Evolutionary conservation across 257 asterid species (phyloP).

Genomic region (Lavandula angustifolia): DNA sequence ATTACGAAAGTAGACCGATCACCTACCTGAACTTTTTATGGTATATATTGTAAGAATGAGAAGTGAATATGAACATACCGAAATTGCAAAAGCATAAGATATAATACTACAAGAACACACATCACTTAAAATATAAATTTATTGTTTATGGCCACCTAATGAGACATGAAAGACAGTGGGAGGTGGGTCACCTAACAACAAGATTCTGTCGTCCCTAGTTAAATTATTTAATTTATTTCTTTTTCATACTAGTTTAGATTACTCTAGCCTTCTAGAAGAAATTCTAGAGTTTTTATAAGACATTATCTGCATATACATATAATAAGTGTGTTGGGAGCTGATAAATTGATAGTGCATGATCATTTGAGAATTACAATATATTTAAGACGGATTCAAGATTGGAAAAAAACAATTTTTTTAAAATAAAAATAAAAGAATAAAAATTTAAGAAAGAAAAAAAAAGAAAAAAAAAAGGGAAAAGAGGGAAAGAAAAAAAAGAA

Average conservation of each 20-base stretch:
- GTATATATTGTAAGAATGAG: not conserved
- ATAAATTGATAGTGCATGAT: too few relatives aligned
- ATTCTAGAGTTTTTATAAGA: too few relatives aligned
- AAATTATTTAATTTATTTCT: not conserved
- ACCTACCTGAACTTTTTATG: constrained; percentile 8
- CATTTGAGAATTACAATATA: too few relatives aligned
- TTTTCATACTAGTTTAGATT: not conserved
- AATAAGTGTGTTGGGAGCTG: too few relatives aligned
- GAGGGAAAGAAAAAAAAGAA: too few relatives aligned
- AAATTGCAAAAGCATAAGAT: constrained; percentile 24
- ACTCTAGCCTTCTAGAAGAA: constrained; percentile 31
- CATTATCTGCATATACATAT: too few relatives aligned
- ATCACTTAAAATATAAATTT: not conserved
- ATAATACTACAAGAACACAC: not conserved
- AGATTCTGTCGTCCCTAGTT: constrained; percentile 27
- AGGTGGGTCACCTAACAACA: constrained; percentile 38
- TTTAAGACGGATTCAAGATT: too few relatives aligned
- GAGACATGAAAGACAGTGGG: constrained; percentile 26
- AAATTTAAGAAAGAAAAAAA: too few relatives aligned
- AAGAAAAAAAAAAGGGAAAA: too few relatives aligned
- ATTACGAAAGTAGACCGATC: constrained; percentile 3
- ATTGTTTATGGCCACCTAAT: constrained; percentile 18
- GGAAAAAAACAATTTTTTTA: too few relatives aligned
- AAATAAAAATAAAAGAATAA: too few relatives aligned
- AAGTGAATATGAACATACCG: constrained; percentile 20